These are phyloP conservation scores for Cercospora beticola DNA, from an alignment of 2,329 filamentous ascomycete genomes.

Conservation along the genomic window DNA sequence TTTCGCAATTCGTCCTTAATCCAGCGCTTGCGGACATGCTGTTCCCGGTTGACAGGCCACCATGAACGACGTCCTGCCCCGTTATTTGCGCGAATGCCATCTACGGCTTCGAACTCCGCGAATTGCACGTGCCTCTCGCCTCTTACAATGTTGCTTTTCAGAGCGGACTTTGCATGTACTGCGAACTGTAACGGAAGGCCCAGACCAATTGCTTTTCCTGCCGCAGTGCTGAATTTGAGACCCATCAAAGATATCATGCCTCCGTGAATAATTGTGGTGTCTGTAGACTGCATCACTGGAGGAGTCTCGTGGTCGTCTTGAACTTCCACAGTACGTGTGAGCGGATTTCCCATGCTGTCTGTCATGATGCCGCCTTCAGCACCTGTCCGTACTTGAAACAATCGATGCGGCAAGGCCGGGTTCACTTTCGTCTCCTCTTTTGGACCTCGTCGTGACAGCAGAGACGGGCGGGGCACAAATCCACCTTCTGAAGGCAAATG, in stretches of 20 bases:
- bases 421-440: not conserved
- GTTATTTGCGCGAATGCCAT: not conserved
- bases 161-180: not conserved
- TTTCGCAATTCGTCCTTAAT: not conserved
- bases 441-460: not conserved
- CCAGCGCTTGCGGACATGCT: not conserved
- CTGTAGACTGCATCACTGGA: not conserved
- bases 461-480: not conserved
- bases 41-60: not conserved
- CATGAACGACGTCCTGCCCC: not conserved
- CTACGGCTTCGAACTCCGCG: not conserved
- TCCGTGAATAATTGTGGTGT: not conserved
- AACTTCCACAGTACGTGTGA: not conserved
- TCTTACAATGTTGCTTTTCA: not conserved
- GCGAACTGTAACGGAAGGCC: not conserved
- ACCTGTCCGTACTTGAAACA: not conserved
- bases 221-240: not conserved
- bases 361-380: not conserved
- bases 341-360: not conserved
- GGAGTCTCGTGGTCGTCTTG: not conserved
- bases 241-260: not conserved
- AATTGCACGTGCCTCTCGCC: not conserved
- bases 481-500: not conserved
- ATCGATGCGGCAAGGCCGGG: not conserved
- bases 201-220: not conserved